phyloP scores from a whole-genome alignment of 2,329 filamentous ascomycete species.

The Colletotrichum cereale region DNA sequence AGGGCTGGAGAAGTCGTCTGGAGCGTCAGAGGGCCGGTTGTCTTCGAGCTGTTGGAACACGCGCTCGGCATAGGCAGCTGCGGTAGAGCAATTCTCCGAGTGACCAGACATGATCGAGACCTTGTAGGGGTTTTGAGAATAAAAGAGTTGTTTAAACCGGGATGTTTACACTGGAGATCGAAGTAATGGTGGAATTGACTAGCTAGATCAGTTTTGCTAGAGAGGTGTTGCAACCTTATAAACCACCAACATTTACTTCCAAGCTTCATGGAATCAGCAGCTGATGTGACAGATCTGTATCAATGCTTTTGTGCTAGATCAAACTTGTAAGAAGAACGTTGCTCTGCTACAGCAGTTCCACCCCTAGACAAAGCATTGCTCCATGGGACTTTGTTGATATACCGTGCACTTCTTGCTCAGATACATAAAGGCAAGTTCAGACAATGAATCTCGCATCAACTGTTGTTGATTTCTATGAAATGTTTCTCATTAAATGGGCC shows the following conservation, averaged over 20 bases:
- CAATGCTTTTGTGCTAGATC: background rate
- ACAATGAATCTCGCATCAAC: background rate
- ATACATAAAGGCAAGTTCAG: too few species aligned
- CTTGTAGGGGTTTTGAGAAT: background rate
- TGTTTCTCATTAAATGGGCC: too few species aligned
- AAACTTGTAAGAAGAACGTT: background rate
- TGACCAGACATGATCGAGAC: background rate
- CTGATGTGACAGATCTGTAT: background rate
- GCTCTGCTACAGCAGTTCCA: background rate
- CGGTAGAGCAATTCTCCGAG: background rate
- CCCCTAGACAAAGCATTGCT: background rate
- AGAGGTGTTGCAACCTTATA: background rate
- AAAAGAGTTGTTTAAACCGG: too few species aligned
- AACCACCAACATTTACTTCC: too few species aligned
- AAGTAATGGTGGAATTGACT: background rate
- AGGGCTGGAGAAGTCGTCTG: constrained; percentile 3
- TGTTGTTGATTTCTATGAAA: background rate
- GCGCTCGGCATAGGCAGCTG: background rate
- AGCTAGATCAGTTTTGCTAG: background rate
- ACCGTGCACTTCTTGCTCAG: too few species aligned
- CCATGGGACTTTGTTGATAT: background rate
- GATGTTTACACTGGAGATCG: background rate
- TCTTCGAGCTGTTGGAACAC: constrained; percentile 9
- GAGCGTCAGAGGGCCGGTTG: constrained; percentile 1
- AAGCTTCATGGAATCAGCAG: too few species aligned